Conservation (phyloP, 2,329 filamentous ascomycete species). For the Sordariomycetes sp. region DNA sequence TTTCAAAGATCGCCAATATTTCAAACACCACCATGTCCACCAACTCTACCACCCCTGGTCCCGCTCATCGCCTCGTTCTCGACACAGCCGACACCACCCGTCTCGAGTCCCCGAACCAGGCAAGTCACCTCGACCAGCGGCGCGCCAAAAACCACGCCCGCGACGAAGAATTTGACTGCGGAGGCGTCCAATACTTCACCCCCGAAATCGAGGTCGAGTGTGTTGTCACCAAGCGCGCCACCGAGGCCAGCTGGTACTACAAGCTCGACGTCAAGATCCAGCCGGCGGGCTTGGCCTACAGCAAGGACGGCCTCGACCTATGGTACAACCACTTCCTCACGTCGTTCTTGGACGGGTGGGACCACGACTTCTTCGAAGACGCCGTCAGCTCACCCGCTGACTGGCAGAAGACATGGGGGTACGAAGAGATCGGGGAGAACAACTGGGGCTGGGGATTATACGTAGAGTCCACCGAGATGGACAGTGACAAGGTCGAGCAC, state of each 20-base stretch:
- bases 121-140: not conserved
- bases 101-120: not conserved
- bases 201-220: not conserved
- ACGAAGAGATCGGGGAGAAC: too few species aligned
- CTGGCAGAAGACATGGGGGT: too few species aligned
- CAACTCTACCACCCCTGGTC: too few species aligned
- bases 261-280: not conserved
- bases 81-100: too few species aligned
- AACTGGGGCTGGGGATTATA: not conserved
- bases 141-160: not conserved
- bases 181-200: not conserved
- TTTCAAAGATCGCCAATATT: too few species aligned
- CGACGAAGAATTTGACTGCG: not conserved
- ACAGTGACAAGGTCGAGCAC: not conserved
- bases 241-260: not conserved
- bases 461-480: not conserved
- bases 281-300: not conserved
- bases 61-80: not conserved
- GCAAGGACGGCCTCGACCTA: not conserved
- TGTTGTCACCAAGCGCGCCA: not conserved
- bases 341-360: not conserved
- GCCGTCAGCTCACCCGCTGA: too few species aligned
- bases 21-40: too few species aligned
- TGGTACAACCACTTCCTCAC: not conserved
- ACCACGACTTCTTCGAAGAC: not conserved